A percentile compares a stretch with the other conserved stretches of the same genome.
Evolutionary conservation across 495 filamentous ascomycete species (phyloP).

Genomic region (Annulohypoxylon nitens): DNA sequence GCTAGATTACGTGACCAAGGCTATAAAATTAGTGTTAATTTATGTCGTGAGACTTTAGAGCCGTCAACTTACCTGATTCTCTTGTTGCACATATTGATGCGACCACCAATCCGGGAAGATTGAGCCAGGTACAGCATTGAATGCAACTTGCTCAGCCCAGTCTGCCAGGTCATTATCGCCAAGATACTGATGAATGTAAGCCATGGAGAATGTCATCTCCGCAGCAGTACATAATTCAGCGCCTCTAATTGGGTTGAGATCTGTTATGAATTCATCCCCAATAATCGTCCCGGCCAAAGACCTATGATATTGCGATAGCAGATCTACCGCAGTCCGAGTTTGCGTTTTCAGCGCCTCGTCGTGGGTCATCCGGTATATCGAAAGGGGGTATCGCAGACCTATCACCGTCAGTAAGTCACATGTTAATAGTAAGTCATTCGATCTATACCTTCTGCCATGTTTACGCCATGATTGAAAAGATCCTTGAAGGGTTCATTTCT

Average conservation of each 20-base stretch:
- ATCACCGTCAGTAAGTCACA: slow-evolving; percentile 31
- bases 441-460: slow-evolving; percentile 50
- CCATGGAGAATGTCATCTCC: slow-evolving; percentile 52
- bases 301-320: slow-evolving; percentile 49
- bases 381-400: slow-evolving; percentile 49
- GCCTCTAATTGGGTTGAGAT: slow-evolving; percentile 50
- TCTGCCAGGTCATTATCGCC: slow-evolving; percentile 69
- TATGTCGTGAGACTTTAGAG: slow-evolving; percentile 37
- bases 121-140: slow-evolving; percentile 70
- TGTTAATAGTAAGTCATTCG: slow-evolving; percentile 7
- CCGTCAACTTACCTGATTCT: slow-evolving; percentile 62
- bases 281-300: slow-evolving; percentile 53
- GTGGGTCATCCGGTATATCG: slow-evolving; percentile 51
- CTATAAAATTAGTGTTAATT: slow-evolving; percentile 22
- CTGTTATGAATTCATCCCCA: slow-evolving; percentile 50
- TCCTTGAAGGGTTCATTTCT: slow-evolving; percentile 38
- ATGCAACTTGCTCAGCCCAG: slow-evolving; percentile 68
- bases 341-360: slow-evolving; percentile 49
- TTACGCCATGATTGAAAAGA: slow-evolving; percentile 50
- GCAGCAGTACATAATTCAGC: slow-evolving; percentile 54
- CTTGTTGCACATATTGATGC: slow-evolving; percentile 70
- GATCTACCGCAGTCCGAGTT: slow-evolving; percentile 50
- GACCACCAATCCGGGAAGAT: slow-evolving; percentile 71
- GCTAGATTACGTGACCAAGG: slow-evolving; percentile 60
- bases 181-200: slow-evolving; percentile 55